These are phyloP conservation scores for Halenospora varia DNA, from an alignment of 495 filamentous ascomycete genomes.

Conservation along the genomic window DNA sequence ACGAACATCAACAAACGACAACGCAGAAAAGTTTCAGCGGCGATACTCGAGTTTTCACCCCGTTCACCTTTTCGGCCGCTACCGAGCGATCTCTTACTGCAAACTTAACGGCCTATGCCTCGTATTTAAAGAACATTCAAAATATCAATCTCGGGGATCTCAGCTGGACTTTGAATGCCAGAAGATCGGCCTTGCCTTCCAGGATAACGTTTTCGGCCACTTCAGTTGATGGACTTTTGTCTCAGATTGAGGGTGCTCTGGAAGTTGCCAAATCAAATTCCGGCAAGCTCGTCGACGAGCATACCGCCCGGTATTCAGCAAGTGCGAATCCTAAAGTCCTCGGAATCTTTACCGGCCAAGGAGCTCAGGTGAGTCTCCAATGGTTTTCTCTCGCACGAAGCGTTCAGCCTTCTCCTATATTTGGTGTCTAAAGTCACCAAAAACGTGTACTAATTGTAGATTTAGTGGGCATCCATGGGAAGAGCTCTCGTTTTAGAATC, in stretches of 20 bases:
- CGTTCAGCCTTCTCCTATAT: no score
- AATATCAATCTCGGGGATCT: not conserved
- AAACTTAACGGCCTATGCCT: not conserved
- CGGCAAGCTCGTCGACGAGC: no score
- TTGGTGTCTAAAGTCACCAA: no score
- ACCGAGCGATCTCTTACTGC: not conserved
- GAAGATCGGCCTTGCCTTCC: not conserved
- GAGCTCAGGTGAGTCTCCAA: no score
- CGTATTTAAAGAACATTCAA: not conserved
- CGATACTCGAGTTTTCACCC: not conserved
- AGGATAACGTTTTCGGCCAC: not conserved
- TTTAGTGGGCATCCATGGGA: no score
- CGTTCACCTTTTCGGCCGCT: conserved; percentile 6
- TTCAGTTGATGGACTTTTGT: not conserved
- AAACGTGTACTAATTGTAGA: no score
- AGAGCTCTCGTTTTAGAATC: no score
- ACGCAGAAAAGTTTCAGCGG: not conserved
- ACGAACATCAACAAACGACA: not conserved
- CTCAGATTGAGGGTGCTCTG: not conserved
- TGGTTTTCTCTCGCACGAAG: no score
- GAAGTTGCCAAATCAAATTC: not conserved
- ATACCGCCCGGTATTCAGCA: no score
- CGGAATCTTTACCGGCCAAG: conserved; percentile 33
- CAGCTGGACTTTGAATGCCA: not conserved
- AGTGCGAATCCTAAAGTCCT: conserved; percentile 25